Evolutionary conservation across 768 basidiomycete genomes (phyloP), one percentile per base, ranked within the genome.

Genomic region (Hydnum rufescens): DNA sequence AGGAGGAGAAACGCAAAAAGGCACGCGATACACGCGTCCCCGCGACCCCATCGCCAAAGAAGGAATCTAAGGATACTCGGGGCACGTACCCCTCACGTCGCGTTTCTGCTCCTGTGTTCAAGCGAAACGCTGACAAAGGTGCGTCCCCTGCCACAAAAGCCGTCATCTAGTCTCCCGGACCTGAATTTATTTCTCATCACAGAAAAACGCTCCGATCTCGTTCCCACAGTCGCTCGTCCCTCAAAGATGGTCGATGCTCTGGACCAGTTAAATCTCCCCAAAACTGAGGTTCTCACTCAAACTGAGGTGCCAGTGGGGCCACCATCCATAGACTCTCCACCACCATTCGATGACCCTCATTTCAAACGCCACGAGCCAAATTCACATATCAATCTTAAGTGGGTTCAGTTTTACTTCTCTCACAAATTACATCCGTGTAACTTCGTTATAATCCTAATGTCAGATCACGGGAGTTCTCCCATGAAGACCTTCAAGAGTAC

Each of bases 331-430:
- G 36, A 13, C 13, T 22, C 36, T 13, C 36, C 36, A 75, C 68
- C 83, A 16, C 74, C 77, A 0, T 66, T 68, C 31, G 80, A 83
- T 22, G 89, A 92, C 61, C 82, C 83, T 0, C 59, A 68, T 16
- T 99, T 92, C 60, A 70, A 80, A 56, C 73, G 68, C 49, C 63
- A 90, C 3, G 95, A 99, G 63, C 95, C 95, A 1, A 84, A 95
- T 66, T 92, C 89, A 28, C 76, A 80, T 3, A 93, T 96, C 48
- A 73, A 79, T 49, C 70, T 99, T 25, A 70, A 65, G 92, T 95
- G 61, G 54, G 85, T 73, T 2, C 28, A 5, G 1, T 34, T 18
- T 44, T 54, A 49, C 19, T 25, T 22, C 25, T 51, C 49, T 29
- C 18, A 50, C 57, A 19, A 51, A 32, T 49, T 29, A 49, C 52